Conservation (phyloP, 2,329 filamentous ascomycete species). For the Diaporthe australafricana region DNA sequence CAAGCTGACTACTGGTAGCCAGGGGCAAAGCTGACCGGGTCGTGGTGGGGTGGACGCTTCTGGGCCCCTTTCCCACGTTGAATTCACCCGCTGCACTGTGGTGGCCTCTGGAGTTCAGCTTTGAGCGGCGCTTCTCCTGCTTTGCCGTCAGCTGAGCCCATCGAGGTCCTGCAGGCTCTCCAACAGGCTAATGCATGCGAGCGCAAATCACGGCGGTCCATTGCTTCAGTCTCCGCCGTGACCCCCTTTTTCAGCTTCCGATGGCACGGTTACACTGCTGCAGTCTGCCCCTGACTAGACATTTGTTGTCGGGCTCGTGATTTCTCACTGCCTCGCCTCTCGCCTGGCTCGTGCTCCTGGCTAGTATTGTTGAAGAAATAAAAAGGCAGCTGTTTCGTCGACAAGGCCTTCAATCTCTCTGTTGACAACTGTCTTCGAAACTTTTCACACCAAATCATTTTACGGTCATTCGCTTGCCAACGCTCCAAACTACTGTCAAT, state of each 20-base stretch:
- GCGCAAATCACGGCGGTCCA: background rate
- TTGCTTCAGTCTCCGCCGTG: background rate
- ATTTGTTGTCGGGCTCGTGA: background rate
- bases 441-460: background rate
- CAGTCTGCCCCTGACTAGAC: conserved; percentile 19
- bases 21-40: background rate
- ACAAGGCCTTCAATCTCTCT: rapidly evolving
- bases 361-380: background rate
- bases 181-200: conserved; percentile 18
- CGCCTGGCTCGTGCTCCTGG: no score
- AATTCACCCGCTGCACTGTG: background rate
- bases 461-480: background rate
- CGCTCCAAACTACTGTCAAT: background rate
- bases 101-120: background rate
- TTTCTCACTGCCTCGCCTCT: background rate
- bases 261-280: background rate
- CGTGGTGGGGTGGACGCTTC: background rate
- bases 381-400: background rate
- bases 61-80: conserved; percentile 8
- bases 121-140: background rate
- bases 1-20: background rate
- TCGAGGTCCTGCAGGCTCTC: background rate
- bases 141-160: background rate
- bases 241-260: background rate
- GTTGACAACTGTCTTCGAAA: background rate